Conservation (phyloP, 2,329 filamentous ascomycete species). For the Epicoccum nigrum region DNA sequence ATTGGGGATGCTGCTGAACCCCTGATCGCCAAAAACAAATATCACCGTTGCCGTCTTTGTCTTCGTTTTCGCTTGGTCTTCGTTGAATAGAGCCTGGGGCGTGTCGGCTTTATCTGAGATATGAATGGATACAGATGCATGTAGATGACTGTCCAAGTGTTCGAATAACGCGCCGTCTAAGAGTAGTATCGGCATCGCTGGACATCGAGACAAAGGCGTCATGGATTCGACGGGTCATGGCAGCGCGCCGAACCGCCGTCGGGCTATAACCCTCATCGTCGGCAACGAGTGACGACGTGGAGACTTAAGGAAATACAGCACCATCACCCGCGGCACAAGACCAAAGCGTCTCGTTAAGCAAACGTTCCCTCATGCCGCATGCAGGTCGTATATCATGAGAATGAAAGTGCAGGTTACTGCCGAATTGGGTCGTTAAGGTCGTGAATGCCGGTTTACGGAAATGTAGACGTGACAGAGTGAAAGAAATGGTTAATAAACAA, state of each 20-base stretch:
- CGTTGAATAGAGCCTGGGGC: conserved; percentile 31
- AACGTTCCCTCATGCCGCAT: conserved; percentile 43
- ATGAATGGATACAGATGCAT: neutral
- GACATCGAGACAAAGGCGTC: neutral
- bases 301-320: conserved; percentile 44
- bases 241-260: conserved; percentile 18
- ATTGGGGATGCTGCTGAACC: conserved; percentile 29
- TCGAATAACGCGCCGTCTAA: conserved; percentile 7
- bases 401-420: conserved; percentile 38
- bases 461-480: conserved; percentile 41
- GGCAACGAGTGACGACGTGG: conserved; percentile 30
- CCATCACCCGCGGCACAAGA: conserved; percentile 40
- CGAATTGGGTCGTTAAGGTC: conserved; percentile 42
- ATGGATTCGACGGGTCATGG: conserved; percentile 20
- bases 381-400: conserved; percentile 47
- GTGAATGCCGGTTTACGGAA: conserved; percentile 43
- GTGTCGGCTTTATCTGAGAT: conserved; percentile 3
- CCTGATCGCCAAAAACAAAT: conserved; percentile 28
- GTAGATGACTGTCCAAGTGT: neutral
- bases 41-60: conserved; percentile 38
- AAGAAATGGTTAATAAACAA: conserved; percentile 37
- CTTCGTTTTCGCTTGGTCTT: conserved; percentile 38
- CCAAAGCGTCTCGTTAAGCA: conserved; percentile 31
- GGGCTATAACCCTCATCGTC: conserved; percentile 21
- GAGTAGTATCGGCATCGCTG: neutral